Evolutionary conservation across 495 filamentous ascomycete species (phyloP).

Genomic region (Penicillium chermesinum): DNA sequence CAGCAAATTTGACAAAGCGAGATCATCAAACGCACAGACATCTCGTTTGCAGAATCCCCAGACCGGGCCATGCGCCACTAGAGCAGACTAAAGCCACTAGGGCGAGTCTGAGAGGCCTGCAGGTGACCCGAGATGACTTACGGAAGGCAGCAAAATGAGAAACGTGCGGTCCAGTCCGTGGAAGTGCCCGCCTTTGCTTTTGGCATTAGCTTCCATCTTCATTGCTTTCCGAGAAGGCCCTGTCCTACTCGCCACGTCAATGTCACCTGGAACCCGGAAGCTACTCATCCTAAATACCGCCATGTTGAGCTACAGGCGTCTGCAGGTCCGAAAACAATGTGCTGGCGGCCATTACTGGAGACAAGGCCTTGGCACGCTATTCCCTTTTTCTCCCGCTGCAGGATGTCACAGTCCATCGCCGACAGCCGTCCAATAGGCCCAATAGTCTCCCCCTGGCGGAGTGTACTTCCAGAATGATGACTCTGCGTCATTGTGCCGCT

Average conservation of each 20-base stretch:
- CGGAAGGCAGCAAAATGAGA: conserved; percentile 23
- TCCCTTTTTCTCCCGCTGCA: background rate
- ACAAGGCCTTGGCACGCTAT: background rate
- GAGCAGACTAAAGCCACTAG: conserved; percentile 17
- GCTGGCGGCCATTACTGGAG: background rate
- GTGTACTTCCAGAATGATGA: background rate
- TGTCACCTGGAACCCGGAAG: no score
- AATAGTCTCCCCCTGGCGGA: background rate
- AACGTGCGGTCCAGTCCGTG: conserved; percentile 15
- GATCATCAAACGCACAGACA: conserved; percentile 23
- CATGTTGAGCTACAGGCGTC: no score
- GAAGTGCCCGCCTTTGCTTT: background rate
- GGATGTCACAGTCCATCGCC: background rate
- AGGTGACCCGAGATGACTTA: conserved; percentile 29
- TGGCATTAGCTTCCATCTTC: no score
- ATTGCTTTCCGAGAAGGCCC: no score
- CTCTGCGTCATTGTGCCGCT: conserved; percentile 4
- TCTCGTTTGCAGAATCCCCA: conserved; percentile 30
- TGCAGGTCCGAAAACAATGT: background rate
- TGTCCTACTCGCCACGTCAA: no score
- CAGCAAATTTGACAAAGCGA: no score
- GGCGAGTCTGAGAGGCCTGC: conserved; percentile 21
- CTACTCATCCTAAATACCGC: no score
- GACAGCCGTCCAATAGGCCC: background rate
- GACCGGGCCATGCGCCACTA: conserved; percentile 18